Evolutionary conservation across 1,284 basidiomycete species (phyloP), one percentile per base, ranked within the genome.

Genomic region (Porogramme epimiltina): DNA sequence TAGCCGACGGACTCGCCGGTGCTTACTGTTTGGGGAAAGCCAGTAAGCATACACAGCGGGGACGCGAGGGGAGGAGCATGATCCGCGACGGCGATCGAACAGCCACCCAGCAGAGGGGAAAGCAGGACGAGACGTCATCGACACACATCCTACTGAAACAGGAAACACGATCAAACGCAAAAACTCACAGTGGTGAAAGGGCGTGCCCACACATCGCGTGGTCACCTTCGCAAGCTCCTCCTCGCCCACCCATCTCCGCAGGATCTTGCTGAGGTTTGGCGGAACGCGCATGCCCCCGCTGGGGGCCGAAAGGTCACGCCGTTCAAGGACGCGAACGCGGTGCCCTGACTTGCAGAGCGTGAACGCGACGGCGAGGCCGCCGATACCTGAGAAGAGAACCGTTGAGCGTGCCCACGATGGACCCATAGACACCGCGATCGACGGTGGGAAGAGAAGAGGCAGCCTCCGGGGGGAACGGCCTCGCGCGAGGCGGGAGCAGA

Each of bases 261-360:
- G 68, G 22, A 83, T 76, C 56, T 80, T 81, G 39, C 74, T 74
- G 39, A 76, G 61, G 61, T 83, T 83, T 0, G 81, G 80, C 22
- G 79, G 74, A 9, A 81, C 65, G 20, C 80, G 75, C n/a, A 77
- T 68, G 3, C 77, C 78, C 16, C 70, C 74, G 6, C 67, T 64
- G 26, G 66, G 64, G 62, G 74, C 56, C 26, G 51, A 62, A 19
- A 72, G 63, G 5, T 55, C 61, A 19, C 62, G 61, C 60, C 67
- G 70, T 52, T 84, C 82, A 39, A 84, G 59, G 2, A 84, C 73
- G 9, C 72, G 74, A 9, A 83, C 77, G 4, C 66, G 67, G 51
- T 85, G 82, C 2, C 83, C 83, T 34, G 73, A 69, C 28, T 71
- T 67, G 19, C 70, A 65, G 34, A 84, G 67, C 2, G 77, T 68